Conservation (phyloP, 108 stramenopile species). For the Fragilaria radians region DNA sequence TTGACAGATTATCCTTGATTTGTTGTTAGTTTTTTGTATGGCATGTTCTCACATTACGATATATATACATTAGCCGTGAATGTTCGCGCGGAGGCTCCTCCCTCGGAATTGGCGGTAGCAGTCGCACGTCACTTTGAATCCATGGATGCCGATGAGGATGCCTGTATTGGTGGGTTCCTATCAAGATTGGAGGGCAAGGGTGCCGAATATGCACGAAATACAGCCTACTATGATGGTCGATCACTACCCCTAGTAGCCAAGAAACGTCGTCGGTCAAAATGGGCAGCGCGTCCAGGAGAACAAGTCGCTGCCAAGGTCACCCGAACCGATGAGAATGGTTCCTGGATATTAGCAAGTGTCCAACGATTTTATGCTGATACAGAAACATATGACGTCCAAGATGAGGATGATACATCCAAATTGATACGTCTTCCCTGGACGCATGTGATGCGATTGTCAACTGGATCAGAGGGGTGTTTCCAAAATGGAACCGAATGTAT, state of each 20-base stretch:
- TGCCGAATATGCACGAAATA: slow-evolving; percentile 69
- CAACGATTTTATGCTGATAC: slow-evolving; percentile 81
- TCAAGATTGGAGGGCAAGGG: slow-evolving; percentile 48
- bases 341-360: slow-evolving; percentile 91
- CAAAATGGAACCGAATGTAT: slow-evolving; percentile 84
- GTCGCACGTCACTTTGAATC: slow-evolving; percentile 87
- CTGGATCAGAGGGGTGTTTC: slow-evolving; percentile 80
- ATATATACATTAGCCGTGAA: slow-evolving; percentile 31
- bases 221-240: slow-evolving; percentile 59
- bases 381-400: slow-evolving; percentile 94
- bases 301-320: slow-evolving; percentile 95
- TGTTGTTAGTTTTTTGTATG: too few relatives aligned
- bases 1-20: too few relatives aligned
- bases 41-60: neutral
- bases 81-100: slow-evolving; percentile 71
- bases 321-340: slow-evolving; percentile 91
- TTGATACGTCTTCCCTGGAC: slow-evolving; percentile 88
- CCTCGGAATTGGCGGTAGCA: slow-evolving; percentile 75
- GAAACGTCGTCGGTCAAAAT: slow-evolving; percentile 71
- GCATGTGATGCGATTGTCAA: slow-evolving; percentile 86
- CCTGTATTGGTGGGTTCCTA: slow-evolving; percentile 78
- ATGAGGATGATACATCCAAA: slow-evolving; percentile 91
- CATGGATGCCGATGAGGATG: slow-evolving; percentile 81
- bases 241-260: slow-evolving; percentile 27
- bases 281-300: slow-evolving; percentile 77